Percentiles rank a stretch among this genome's conserved stretches.
phyloP scores from a whole-genome alignment of 306 rosid species.

The Vigna radiata region DNA sequence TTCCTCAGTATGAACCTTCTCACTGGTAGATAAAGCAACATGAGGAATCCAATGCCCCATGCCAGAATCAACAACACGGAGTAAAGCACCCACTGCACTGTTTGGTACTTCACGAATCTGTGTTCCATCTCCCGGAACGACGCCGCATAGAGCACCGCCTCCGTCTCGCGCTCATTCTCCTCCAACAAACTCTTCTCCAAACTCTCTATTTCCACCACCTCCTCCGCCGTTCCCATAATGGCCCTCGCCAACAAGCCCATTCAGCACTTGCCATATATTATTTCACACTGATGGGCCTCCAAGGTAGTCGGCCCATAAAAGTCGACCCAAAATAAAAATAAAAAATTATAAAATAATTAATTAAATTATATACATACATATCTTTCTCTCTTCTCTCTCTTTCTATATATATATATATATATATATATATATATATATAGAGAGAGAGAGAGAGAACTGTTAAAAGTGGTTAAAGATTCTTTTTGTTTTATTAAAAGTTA shows the following conservation, averaged over 20 bases:
- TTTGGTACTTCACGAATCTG: constrained; percentile 67
- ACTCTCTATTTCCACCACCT: constrained; percentile 67
- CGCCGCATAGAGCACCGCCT: constrained; percentile 62
- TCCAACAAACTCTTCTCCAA: constrained; percentile 68
- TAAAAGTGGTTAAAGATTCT: too few relatives aligned
- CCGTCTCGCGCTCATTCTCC: constrained; percentile 37
- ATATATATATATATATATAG: too few relatives aligned
- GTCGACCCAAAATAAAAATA: neutral
- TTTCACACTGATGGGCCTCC: neutral
- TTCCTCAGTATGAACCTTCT: constrained; percentile 71
- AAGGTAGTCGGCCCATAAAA: too few relatives aligned
- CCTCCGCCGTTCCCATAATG: constrained; percentile 50
- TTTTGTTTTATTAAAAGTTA: too few relatives aligned
- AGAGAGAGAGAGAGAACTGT: too few relatives aligned
- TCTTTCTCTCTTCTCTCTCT: too few relatives aligned
- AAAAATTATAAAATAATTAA: too few relatives aligned
- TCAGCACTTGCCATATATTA: neutral
- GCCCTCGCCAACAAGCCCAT: neutral
- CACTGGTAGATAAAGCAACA: constrained; percentile 81
- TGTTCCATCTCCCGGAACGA: constrained; percentile 82
- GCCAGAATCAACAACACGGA: constrained; percentile 73
- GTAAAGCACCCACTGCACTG: constrained; percentile 81
- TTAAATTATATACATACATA: too few relatives aligned
- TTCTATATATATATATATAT: too few relatives aligned
- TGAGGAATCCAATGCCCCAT: constrained; percentile 86